Percentiles rank a stretch among this genome's conserved stretches.
Evolutionary conservation across 148 eudicot genomes (phyloP).

Genomic region (Dianthus caryophyllus): DNA sequence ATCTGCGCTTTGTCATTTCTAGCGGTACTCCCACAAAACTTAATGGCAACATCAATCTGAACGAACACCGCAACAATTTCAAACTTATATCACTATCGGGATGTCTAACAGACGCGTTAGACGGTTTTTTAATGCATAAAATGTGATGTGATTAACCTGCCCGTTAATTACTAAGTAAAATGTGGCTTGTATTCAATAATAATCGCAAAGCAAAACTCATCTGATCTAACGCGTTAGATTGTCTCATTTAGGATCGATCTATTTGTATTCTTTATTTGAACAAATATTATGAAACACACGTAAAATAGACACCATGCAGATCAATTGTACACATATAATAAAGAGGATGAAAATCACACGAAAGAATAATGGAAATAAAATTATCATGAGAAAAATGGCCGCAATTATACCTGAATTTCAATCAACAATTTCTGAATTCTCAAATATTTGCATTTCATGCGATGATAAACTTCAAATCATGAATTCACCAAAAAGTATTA

Average conservation of each 20-base stretch:
- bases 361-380: neutral
- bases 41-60: conserved; percentile 34
- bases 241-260: too few species aligned
- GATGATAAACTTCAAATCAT: neutral
- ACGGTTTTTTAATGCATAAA: too few species aligned
- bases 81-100: too few species aligned
- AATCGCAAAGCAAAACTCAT: too few species aligned
- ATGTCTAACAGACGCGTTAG: too few species aligned
- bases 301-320: neutral
- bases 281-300: neutral
- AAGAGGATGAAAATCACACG: neutral
- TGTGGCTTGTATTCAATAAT: too few species aligned
- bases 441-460: conserved; percentile 5
- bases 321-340: neutral
- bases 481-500: conserved; percentile 1
- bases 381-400: neutral
- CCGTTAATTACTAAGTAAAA: too few species aligned
- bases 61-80: conserved; percentile 21
- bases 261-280: neutral
- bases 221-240: too few species aligned
- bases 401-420: conserved; percentile 16
- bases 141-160: too few species aligned
- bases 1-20: conserved; percentile 46
- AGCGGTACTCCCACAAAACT: conserved; percentile 32
- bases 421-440: conserved; percentile 4